phyloP scores from a whole-genome alignment of 2,329 filamentous ascomycete species.

The Penicillium fuscoglaucum region DNA sequence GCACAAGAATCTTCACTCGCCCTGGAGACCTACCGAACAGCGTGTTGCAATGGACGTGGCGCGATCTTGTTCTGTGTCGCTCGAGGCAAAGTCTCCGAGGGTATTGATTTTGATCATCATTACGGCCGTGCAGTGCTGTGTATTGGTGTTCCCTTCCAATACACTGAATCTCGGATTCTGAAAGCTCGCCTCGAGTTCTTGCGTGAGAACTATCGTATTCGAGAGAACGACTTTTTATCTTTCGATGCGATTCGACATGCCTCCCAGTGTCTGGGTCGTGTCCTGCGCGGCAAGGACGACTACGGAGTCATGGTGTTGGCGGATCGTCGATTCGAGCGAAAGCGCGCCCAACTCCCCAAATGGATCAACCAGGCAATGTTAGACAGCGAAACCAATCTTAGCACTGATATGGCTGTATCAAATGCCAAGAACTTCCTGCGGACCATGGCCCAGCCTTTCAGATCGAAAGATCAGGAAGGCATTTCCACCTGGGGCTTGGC shows the following conservation, averaged over 20 bases:
- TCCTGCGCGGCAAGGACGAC: constrained; percentile 93
- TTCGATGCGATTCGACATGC: constrained; percentile 99
- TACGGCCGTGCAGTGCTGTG: constrained; percentile 94
- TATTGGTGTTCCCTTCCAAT: constrained; percentile 97
- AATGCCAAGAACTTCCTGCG: constrained; percentile 85
- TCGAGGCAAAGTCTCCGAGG: constrained; percentile 94
- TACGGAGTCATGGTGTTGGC: constrained; percentile 99
- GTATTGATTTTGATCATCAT: constrained; percentile 98
- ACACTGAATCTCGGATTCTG: constrained; percentile 94
- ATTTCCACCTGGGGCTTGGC: constrained; percentile 87
- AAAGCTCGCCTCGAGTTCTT: constrained; percentile 95
- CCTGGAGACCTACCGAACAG: constrained; percentile 93
- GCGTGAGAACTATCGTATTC: constrained; percentile 94
- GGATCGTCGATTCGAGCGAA: constrained; percentile 90
- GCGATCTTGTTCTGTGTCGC: constrained; percentile 93
- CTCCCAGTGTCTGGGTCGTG: constrained; percentile 91
- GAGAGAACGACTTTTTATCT: constrained; percentile 94
- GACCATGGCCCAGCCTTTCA: constrained; percentile 89
- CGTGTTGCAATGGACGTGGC: constrained; percentile 94
- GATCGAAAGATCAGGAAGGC: constrained; percentile 78
- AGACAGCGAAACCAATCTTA: constrained; percentile 84
- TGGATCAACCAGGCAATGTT: constrained; percentile 91
- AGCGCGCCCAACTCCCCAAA: constrained; percentile 84
- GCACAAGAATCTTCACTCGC: constrained; percentile 95
- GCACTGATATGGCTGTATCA: constrained; percentile 91